Evolutionary conservation across 164 flowering plant species (phyloP).

Genomic region (Vitis amurensis): DNA sequence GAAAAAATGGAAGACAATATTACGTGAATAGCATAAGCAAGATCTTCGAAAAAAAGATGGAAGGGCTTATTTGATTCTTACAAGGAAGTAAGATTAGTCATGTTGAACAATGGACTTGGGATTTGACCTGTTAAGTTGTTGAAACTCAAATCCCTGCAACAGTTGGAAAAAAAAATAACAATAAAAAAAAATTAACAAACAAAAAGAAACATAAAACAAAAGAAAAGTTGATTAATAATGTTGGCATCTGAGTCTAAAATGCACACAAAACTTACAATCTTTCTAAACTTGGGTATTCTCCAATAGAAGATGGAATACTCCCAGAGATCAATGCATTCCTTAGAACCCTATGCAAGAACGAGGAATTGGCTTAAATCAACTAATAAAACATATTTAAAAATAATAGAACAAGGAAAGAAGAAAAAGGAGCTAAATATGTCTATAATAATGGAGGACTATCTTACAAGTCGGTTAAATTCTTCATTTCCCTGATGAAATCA

Average conservation of each 20-base stretch:
- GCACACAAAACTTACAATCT: conserved; percentile 29
- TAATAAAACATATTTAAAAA: no score
- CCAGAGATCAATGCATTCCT: conserved; percentile 35
- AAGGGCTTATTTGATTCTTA: conserved; percentile 1
- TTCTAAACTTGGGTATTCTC: conserved; percentile 18
- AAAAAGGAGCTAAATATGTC: neutral
- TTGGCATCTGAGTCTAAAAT: no score
- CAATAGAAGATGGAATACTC: conserved; percentile 34
- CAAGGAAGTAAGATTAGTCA: conserved; percentile 11
- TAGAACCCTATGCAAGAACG: conserved; percentile 15
- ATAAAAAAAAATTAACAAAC: neutral
- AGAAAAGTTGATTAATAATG: no score
- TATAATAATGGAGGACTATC: conserved; percentile 1
- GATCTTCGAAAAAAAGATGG: no score
- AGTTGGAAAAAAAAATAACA: neutral
- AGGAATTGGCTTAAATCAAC: no score
- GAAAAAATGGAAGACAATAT: neutral
- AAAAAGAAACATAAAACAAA: no score
- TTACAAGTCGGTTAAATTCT: conserved; percentile 32
- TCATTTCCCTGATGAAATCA: conserved; percentile 36
- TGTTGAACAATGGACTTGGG: conserved; percentile 20
- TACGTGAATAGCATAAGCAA: no score
- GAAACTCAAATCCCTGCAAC: conserved; percentile 28
- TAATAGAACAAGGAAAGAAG: neutral
- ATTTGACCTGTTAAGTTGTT: conserved; percentile 28